These are phyloP conservation scores for Lupinus albus DNA, from an alignment of 306 rosid genomes.

Conservation along the genomic window DNA sequence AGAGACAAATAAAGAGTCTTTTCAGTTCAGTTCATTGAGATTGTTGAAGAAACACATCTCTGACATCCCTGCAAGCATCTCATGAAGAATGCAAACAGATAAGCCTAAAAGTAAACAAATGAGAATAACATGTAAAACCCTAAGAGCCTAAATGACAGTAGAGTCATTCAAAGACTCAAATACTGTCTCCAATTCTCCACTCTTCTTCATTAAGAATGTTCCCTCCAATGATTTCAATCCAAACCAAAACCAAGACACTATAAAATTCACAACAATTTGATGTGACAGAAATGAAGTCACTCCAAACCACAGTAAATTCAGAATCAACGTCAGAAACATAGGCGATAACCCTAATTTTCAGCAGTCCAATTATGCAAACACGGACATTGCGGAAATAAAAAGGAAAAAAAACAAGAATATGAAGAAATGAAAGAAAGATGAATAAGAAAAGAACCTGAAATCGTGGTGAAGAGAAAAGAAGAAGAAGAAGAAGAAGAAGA, in stretches of 20 bases:
- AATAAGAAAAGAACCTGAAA: background rate
- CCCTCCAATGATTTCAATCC: background rate
- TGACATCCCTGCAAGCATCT: constrained; percentile 31
- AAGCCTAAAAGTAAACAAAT: background rate
- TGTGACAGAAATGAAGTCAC: background rate
- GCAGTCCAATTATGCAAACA: background rate
- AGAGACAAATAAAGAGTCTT: background rate
- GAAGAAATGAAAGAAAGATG: background rate
- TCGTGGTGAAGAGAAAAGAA: background rate
- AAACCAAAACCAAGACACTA: background rate
- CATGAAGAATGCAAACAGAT: constrained; percentile 26
- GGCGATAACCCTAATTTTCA: constrained; percentile 33
- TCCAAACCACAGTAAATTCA: background rate
- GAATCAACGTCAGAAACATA: background rate
- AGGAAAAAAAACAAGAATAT: too few relatives aligned
- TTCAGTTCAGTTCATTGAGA: constrained; percentile 4
- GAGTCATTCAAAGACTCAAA: background rate
- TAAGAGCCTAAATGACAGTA: background rate
- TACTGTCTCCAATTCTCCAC: background rate
- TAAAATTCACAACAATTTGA: background rate
- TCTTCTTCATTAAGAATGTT: constrained; percentile 2
- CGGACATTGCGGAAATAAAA: background rate
- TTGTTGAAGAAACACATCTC: constrained; percentile 10
- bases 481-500: background rate
- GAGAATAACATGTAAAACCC: constrained; percentile 12